Base-by-base conservation (phyloP, 805 yeast species). In the Hanseniaspora nectarophila region DNA sequence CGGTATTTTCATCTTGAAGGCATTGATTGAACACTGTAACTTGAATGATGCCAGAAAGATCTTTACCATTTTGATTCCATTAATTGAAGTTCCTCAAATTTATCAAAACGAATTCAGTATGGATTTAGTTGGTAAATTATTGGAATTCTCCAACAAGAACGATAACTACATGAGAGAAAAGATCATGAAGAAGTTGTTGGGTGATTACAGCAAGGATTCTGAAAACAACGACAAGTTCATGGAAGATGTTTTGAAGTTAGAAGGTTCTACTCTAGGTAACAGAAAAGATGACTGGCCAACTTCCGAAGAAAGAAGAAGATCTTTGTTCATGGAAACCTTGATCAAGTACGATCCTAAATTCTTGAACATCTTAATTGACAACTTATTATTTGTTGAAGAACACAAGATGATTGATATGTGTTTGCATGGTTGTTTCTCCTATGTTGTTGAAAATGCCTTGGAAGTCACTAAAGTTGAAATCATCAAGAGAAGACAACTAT, bases 251-350 rank as follows among this genome's bases (percentile, higher is more conserved):
- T 70, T 86, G 48, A 75, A 75, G 58, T 66, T 86, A 56, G 72
- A 80, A 5, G 69, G 76, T 1, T 84, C 94, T 0, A 86, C 95
- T 0, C 68, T 86, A 53, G 92, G 90, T 29, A 84, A 85, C 65
- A 82, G 87, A 1, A 76, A 77, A 56, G 94, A 80, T 58, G 95
- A 86, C 63, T 85, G 95, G 95, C 95, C 95, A 44, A 86, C 95
- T 0, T 83, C 88, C 0, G 92, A 85, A 59, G 95, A 86, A 63
- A 77, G 94, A 71, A 77, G 89, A 68, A 71, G 92, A 55, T 72
- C 95, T 0, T 59, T 85, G 18, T 82, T 88, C 58, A 67, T 85
- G 54, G 90, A 87, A 62, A 78, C 80, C 57, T 68, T 88, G 53
- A 77, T 86, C 63, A 76, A 75, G 32, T 84, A 80, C 60, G 90